A percentile compares a stretch with the other conserved stretches of the same genome.
These are phyloP conservation scores for Wickerhamomyces queroliae DNA, from an alignment of 805 yeast species.

Conservation along the genomic window DNA sequence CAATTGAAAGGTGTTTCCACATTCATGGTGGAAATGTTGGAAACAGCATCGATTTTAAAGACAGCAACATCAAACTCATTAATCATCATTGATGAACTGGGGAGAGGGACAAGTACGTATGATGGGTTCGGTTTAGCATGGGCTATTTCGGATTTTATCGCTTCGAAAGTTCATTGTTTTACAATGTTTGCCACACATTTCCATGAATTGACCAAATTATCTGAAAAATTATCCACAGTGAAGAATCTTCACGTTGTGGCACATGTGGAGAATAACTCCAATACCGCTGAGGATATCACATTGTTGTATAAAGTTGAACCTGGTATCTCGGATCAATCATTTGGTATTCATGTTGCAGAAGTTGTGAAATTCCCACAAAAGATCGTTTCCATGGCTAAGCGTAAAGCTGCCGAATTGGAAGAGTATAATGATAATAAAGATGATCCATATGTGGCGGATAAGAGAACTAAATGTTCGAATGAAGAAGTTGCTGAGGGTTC, in stretches of 20 bases:
- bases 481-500: conserved; percentile 53
- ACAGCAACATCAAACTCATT: conserved; percentile 75
- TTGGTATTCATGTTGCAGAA: conserved; percentile 97
- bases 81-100: conserved; percentile 89
- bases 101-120: conserved; percentile 75
- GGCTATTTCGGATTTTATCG: conserved; percentile 87
- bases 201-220: conserved; percentile 85
- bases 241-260: conserved; percentile 90
- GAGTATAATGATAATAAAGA: conserved; percentile 40
- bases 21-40: conserved; percentile 95
- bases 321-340: conserved; percentile 93
- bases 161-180: conserved; percentile 65
- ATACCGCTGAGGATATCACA: conserved; percentile 62
- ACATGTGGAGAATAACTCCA: conserved; percentile 53
- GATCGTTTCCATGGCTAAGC: conserved; percentile 90
- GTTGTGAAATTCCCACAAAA: conserved; percentile 88
- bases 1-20: conserved; percentile 96
- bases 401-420: conserved; percentile 87
- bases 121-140: conserved; percentile 98
- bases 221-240: conserved; percentile 59
- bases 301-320: conserved; percentile 90
- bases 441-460: conserved; percentile 35
- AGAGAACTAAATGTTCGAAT: conserved; percentile 42
- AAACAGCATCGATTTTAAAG: conserved; percentile 80
- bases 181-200: conserved; percentile 95